Evolutionary conservation across 495 filamentous ascomycete species (phyloP), one percentile per base, ranked within the genome.

Genomic region (Hyaloscypha finlandica): DNA sequence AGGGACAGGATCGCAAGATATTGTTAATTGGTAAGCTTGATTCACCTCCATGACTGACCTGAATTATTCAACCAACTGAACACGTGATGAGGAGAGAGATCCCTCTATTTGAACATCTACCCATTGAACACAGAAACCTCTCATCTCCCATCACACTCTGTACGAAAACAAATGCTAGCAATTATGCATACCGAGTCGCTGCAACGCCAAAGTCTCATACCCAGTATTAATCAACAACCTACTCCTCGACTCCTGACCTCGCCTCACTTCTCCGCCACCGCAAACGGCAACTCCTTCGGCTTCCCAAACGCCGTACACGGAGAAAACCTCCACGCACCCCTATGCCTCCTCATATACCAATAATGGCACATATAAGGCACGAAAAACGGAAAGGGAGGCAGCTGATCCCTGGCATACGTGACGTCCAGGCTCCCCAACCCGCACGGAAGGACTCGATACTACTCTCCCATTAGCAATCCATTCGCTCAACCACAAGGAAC

Each of bases 311-410:
- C n/a, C 35, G 56, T 59, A 22, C 63, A 65, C 51, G 63, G 63
- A 59, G 31, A 45, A 52, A 65, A 65, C 56, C 37, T 58, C 63
- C 63, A 65, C 6, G 52, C 33, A 20, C 51, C 53, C 12, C 19
- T 30, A 57, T 67, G 32, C 37, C 22, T 54, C 25, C 65, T 32
- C 58, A 29, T 16, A 58, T 39, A 62, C 30, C 45, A 42, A 25
- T 30, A 62, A 2, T 56, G n/a, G 30, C 9, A 9, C 19, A 67
- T 20, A 29, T 61, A 56, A 8, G 57, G 58, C 2, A 67, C 51
- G 22, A 67, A 67, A 11, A 19, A 67, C 32, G 65, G 65, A 19
- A 67, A 61, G 16, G 45, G 31, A 19, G 56, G 25, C 33, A 3
- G 35, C 37, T 39, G 54, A 19, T 53, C 30, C 57, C 8, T 55